These are phyloP conservation scores for Pholiota microspora DNA, from an alignment of 768 basidiomycete genomes.

Conservation along the genomic window DNA sequence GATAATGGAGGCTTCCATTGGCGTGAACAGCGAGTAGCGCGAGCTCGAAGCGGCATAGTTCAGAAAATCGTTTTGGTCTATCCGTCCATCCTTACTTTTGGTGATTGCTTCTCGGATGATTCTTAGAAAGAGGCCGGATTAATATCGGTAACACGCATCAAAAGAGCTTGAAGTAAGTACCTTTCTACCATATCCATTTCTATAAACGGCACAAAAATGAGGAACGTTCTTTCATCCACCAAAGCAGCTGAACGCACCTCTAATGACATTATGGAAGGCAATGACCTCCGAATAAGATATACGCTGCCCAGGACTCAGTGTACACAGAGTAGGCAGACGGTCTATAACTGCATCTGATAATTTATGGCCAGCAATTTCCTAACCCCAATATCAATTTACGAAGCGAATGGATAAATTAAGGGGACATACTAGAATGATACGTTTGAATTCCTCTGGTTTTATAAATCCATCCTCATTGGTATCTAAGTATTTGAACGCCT, in stretches of 20 bases:
- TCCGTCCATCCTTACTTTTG: constrained; percentile 92
- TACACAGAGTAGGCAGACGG: constrained; percentile 87
- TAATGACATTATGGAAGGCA: constrained; percentile 95
- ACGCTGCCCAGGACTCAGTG: constrained; percentile 81
- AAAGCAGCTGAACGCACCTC: constrained; percentile 50
- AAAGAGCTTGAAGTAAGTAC: constrained; percentile 33
- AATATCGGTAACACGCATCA: constrained; percentile 2
- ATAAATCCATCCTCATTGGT: constrained; percentile 92
- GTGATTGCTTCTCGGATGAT: constrained; percentile 89
- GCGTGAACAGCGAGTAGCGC: constrained; percentile 93
- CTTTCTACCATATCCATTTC: constrained; percentile 98
- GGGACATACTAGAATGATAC: constrained; percentile 80
- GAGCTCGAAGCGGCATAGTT: constrained; percentile 84
- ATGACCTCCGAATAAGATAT: constrained; percentile 96
- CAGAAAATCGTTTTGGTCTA: constrained; percentile 94
- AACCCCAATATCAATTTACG: constrained; percentile 3
- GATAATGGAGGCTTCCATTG: constrained; percentile 97
- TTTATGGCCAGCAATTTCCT: constrained; percentile 98
- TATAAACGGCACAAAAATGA: constrained; percentile 20
- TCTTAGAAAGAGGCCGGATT: constrained; percentile 33
- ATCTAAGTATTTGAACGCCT: constrained; percentile 93
- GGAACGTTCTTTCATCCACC: not conserved
- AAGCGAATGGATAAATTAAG: not conserved
- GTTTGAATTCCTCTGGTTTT: constrained; percentile 89
- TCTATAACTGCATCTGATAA: constrained; percentile 92